A percentile compares a stretch with the other conserved stretches of the same genome.
Evolutionary conservation across 2,329 filamentous ascomycete genomes (phyloP).

Genomic region (Aspergillus quadricinctus): DNA sequence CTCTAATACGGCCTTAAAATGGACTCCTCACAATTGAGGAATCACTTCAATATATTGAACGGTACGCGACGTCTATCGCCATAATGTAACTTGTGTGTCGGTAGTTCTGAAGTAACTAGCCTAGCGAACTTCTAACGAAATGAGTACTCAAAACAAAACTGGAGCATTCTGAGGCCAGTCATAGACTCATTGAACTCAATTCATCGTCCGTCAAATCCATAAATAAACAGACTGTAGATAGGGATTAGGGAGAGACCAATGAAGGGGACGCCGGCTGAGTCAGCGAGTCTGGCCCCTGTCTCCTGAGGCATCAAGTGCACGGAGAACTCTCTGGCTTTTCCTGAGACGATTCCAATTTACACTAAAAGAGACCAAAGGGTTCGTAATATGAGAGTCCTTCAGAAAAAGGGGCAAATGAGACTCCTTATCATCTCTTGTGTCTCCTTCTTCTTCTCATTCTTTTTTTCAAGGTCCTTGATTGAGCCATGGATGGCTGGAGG

Average conservation of each 20-base stretch:
- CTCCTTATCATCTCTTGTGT: neutral
- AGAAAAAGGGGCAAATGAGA: neutral
- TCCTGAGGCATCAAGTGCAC: neutral
- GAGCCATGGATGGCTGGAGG: neutral
- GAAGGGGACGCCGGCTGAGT: neutral
- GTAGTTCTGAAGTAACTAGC: no score
- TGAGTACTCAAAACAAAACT: no score
- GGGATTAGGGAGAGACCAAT: neutral
- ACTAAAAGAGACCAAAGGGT: neutral
- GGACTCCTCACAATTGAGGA: no score
- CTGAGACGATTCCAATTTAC: neutral
- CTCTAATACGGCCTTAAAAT: no score
- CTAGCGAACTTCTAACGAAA: no score
- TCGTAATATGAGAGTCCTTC: neutral
- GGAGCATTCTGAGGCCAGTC: no score
- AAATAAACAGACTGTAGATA: neutral
- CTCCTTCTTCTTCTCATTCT: neutral
- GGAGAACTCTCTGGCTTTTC: neutral
- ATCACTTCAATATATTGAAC: no score
- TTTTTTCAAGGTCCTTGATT: neutral
- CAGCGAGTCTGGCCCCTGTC: neutral
- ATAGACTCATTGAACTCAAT: neutral
- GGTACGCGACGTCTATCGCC: no score
- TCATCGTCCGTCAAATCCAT: neutral
- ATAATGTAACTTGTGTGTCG: no score